phyloP scores from a whole-genome alignment of 148 eudicot species.

The Rhododendron kiyosumense region DNA sequence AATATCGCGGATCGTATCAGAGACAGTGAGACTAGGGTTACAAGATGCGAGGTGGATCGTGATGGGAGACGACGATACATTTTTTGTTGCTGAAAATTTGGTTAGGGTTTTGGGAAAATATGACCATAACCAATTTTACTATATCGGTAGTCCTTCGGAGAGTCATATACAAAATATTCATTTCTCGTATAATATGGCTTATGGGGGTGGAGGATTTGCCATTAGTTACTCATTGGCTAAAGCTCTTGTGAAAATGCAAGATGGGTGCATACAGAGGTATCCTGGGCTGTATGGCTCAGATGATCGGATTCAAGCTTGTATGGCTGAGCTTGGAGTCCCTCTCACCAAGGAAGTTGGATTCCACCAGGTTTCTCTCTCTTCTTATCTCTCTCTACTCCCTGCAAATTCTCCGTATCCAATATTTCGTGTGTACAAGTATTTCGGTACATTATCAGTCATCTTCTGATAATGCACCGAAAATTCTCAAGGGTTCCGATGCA shows the following conservation, averaged over 20 bases:
- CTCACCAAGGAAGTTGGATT: slow-evolving; percentile 55
- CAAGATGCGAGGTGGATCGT: slow-evolving; percentile 31
- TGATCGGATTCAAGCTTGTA: slow-evolving; percentile 66
- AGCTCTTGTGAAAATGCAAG: slow-evolving; percentile 50
- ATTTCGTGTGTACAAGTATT: neutral
- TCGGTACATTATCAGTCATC: neutral
- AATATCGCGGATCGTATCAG: slow-evolving; percentile 58
- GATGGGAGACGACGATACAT: slow-evolving; percentile 68
- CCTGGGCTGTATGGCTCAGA: slow-evolving; percentile 49
- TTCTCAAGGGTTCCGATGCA: neutral
- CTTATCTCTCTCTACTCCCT: neutral
- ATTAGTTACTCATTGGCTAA: slow-evolving; percentile 54
- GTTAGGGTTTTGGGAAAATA: slow-evolving; percentile 51
- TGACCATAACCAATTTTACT: slow-evolving; percentile 52
- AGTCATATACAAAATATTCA: slow-evolving; percentile 45
- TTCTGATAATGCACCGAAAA: neutral
- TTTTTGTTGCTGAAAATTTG: slow-evolving; percentile 47
- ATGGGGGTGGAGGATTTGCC: slow-evolving; percentile 71
- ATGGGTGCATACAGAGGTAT: slow-evolving; percentile 40
- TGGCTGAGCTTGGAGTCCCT: slow-evolving; percentile 66
- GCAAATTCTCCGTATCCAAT: neutral
- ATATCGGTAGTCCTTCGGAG: slow-evolving; percentile 52
- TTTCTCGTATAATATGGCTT: slow-evolving; percentile 54
- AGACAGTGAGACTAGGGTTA: slow-evolving; percentile 34
- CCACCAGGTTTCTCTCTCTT: slow-evolving; percentile 45